Evolutionary conservation across 345 rosid genomes (phyloP).

Genomic region (Populus ilicifolia): DNA sequence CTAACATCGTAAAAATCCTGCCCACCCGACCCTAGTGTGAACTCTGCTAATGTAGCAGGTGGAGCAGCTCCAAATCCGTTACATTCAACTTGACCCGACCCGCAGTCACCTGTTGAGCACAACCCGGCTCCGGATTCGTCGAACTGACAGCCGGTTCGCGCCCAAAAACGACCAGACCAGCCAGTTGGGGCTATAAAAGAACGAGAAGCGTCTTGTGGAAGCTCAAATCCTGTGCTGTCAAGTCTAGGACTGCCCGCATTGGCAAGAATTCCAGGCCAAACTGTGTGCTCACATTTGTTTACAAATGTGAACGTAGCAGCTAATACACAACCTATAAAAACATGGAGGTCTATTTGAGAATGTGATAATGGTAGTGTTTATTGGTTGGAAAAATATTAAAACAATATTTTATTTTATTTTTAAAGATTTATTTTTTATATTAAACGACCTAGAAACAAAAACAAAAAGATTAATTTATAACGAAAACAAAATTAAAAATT

Average conservation of each 20-base stretch:
- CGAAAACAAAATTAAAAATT: too few relatives aligned
- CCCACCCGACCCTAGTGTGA: constrained; percentile 46
- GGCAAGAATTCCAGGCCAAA: constrained; percentile 34
- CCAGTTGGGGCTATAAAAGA: constrained; percentile 31
- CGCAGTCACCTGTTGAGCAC: constrained; percentile 32
- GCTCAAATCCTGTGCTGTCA: constrained; percentile 32
- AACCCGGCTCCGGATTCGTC: constrained; percentile 28
- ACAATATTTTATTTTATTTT: too few relatives aligned
- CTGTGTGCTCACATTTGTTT: constrained; percentile 29
- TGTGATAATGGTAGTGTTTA: too few relatives aligned
- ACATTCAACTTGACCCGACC: constrained; percentile 33
- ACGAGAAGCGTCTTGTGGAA: constrained; percentile 21
- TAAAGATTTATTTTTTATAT: too few relatives aligned
- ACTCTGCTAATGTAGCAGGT: constrained; percentile 34
- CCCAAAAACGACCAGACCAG: constrained; percentile 39
- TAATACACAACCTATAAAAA: constrained; percentile 1
- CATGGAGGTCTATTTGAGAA: not conserved
- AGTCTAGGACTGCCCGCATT: constrained; percentile 35
- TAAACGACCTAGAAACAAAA: too few relatives aligned
- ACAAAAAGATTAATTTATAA: too few relatives aligned
- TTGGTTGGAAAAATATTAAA: too few relatives aligned
- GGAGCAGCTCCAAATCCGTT: constrained; percentile 34
- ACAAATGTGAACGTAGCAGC: constrained; percentile 28
- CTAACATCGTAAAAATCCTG: constrained; percentile 92
- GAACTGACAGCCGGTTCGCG: constrained; percentile 28